Percentiles rank a stretch among this genome's conserved stretches.
Evolutionary conservation across 75 land plant species (phyloP).

Genomic region (Picea glauca): DNA sequence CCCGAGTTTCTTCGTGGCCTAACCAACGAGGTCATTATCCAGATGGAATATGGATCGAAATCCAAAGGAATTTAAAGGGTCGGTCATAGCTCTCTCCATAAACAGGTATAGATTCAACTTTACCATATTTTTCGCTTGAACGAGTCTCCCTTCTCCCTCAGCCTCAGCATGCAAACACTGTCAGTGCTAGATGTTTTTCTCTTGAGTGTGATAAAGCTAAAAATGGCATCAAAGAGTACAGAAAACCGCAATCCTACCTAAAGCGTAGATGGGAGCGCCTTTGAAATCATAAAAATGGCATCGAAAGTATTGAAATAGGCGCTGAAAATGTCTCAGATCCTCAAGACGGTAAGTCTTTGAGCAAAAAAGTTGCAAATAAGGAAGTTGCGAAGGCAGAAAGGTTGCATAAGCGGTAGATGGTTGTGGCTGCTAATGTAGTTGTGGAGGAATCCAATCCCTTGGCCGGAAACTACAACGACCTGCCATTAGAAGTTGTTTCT

Average conservation of each 20-base stretch:
- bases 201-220: background rate
- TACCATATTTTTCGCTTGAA: too few species aligned
- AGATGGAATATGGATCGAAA: too few species aligned
- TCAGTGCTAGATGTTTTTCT: background rate
- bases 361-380: conserved; percentile 76
- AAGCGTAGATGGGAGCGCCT: background rate
- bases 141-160: too few species aligned
- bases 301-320: background rate
- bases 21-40: too few species aligned
- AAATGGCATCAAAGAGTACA: background rate
- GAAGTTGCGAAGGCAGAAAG: conserved; percentile 39
- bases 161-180: too few species aligned
- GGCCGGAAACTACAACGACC: conserved; percentile 66
- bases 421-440: conserved; percentile 27
- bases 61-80: too few species aligned
- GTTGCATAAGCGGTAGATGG: conserved; percentile 32
- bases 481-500: conserved; percentile 37
- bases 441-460: conserved; percentile 47
- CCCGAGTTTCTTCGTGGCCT: too few species aligned
- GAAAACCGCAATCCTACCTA: background rate
- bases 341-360: too few species aligned
- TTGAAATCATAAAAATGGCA: background rate
- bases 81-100: too few species aligned
- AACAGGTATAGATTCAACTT: too few species aligned
- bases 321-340: conserved; percentile 11